Base-by-base conservation (phyloP, 1,284 basidiomycete species). In the Caloboletus firmus region DNA sequence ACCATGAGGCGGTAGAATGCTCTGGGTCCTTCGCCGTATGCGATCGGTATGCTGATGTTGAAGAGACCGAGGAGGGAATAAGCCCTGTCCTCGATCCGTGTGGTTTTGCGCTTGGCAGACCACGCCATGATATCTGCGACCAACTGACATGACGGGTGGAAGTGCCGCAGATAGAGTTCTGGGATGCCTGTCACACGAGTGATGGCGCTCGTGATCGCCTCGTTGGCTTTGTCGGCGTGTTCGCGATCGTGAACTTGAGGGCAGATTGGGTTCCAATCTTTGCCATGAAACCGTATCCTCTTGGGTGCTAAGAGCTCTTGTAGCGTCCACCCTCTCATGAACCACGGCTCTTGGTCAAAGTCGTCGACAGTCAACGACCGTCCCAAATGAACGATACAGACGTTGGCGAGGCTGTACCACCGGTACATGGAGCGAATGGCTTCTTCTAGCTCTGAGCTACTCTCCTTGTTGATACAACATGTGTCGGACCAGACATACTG, bases 1-100 rank as follows among this genome's bases (percentile, higher is more conserved):
- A 62, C 45, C 39, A 59, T 53, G 28, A 57, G 60, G 37, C 49
- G 48, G 10, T 57, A 58, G 39, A 62, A 62, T 0, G 63, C 63
- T 20, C 39, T 57, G 18, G 43, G 39, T 39, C 58, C 46, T 13
- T 60, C 58, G 13, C 58, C 54, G 11, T 57, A 57, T 17, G 54
- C 44, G 17, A 60, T 58, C 10, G 58, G 54, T 32, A 60, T 45
- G 58, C 39, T 57, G 35, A 52, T 20, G 12, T 46, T 13, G 26
- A 60, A 52, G 24, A 60, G 46, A 11, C 54, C 57, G 13, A 60
- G 58, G 34, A 58, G 58, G 26, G 54, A 17, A 22, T 60, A 60
- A 5, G 58, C 54, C 35, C 5, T 39, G 18, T 62, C 60, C 37
- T 65, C 54, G 8, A 44, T 43, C 12, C 54, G 59, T 5, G 63